Evolutionary conservation across 805 yeast genomes (phyloP), one percentile per base, ranked within the genome.

Genomic region (Candida coquimbonensis): DNA sequence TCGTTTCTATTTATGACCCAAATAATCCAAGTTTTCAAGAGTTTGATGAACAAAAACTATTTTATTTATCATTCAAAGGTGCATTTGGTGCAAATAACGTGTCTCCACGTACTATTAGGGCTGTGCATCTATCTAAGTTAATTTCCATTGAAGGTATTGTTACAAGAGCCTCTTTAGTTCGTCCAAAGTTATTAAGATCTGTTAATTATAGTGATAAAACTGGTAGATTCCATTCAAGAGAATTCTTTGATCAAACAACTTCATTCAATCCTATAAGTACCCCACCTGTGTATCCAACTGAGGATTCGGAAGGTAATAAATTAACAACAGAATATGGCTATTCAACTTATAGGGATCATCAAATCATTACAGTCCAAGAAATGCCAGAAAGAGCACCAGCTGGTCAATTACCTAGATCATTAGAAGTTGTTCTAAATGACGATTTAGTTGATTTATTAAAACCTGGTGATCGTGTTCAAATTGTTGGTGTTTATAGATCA

Each of bases 301-400:
- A 87, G 57, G 99, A 93, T 60, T 76, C 86, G 16, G 93, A 88
- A 40, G 97, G 97, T 7, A 83, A 90, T 66, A 87, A 87, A 55
- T 69, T 93, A 53, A 74, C 78, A 17, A 90, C 96, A 0, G 98
- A 93, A 63, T 93, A 87, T 59, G 99, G 99, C 1, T 85, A 81
- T 60, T 83, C 90, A 8, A 88, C 95, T 27, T 93, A 87, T 63
- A 75, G 91, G 56, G 99, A 93, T 66, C 96, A 91, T 63, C 99
- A 93, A 67, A 84, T 88, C 36, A 76, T 93, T 34, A 79, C 96
- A 0, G 83, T 93, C 34, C 99, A 93, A 65, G 99, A 93, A 68
- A 87, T 93, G 87, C 98, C 99, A 1, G 98, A 93, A 68, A 74
- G 83, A 51, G 96, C 98, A 1, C 99, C 98, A 14, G 95, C 98